Evolutionary conservation across 805 yeast genomes (phyloP).

Genomic region (Spathaspora sp.): DNA sequence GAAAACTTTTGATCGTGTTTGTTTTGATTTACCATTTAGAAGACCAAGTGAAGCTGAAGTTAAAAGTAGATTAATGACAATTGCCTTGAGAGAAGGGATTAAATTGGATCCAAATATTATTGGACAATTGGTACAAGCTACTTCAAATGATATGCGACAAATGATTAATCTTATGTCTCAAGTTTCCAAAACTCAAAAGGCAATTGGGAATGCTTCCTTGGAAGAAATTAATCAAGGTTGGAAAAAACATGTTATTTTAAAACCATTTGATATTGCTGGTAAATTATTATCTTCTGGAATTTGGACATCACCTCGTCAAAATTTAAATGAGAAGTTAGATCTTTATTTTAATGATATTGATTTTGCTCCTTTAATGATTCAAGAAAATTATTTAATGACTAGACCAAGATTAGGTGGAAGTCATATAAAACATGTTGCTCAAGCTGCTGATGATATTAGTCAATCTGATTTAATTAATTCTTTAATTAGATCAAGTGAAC

Average conservation of each 20-base stretch:
- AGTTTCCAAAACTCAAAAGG: conserved; percentile 67
- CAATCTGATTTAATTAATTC: conserved; percentile 77
- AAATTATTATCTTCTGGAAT: conserved; percentile 53
- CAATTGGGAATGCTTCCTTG: conserved; percentile 62
- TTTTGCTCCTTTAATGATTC: conserved; percentile 92
- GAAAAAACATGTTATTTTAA: conserved; percentile 86
- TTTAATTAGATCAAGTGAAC: conserved; percentile 84
- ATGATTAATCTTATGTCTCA: conserved; percentile 87
- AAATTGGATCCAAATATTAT: conserved; percentile 76
- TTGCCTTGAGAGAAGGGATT: conserved; percentile 80
- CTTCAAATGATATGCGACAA: conserved; percentile 90
- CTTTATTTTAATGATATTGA: conserved; percentile 92
- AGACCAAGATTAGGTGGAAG: conserved; percentile 48
- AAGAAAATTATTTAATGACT: conserved; percentile 81
- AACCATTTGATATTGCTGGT: conserved; percentile 87
- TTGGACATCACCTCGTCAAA: conserved; percentile 49
- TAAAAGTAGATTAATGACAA: conserved; percentile 81
- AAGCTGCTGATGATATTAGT: conserved; percentile 87
- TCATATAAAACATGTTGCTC: conserved; percentile 56
- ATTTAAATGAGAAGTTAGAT: conserved; percentile 79
- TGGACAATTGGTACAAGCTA: conserved; percentile 79
- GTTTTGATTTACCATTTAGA: conserved; percentile 78
- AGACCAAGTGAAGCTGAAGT: conserved; percentile 84
- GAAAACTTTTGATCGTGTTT: conserved; percentile 88
- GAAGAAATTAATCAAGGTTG: conserved; percentile 62